Evolutionary conservation across 805 yeast genomes (phyloP), one percentile per base, ranked within the genome.

Genomic region (Millerozyma miso): DNA sequence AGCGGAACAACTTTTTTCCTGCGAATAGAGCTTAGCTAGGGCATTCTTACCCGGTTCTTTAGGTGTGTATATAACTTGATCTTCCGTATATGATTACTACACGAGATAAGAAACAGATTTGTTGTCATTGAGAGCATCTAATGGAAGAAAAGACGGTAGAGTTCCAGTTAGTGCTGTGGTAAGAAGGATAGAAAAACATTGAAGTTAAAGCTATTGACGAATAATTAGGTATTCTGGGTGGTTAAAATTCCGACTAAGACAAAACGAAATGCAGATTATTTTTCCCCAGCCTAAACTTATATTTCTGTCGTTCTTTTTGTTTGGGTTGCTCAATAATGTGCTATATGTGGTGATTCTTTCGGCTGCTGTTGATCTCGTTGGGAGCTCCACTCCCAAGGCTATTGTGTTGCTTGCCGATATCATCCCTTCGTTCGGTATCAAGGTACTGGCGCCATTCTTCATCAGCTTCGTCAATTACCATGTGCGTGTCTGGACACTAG

Each of bases 341-440:
- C 76, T 91, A 0, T 91, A 90, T 64, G 97, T 91, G 26, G 91
- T 91, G 13, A 90, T 91, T 33, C 69, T 91, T 12, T 81, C 95
- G 0, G 96, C 97, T 0, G 98, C 98, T 2, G 79, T 88, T 26
- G 99, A 91, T 58, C 68, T 91, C 12, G 97, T 90, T 1, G 96
- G 97, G 0, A 78, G 88, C 1, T 52, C 71, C 4, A 76, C 85
- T 0, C 97, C 99, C 7, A 91, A 91, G 61, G 90, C 95, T 1
- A 65, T 83, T 2, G 96, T 91, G 3, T 67, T 91, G 4, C 65
- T 91, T 45, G 91, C 95, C 0, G 97, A 91, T 59, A 88, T 91
- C 23, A 51, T 87, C 14, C 98, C 99, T 0, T 77, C 96, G 1
- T 83, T 91, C 51, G 29, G 76, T 1, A 60, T 88, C 49, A 91